Evolutionary conservation across 2,329 filamentous ascomycete species (phyloP).

Genomic region (Cadophora sp.): DNA sequence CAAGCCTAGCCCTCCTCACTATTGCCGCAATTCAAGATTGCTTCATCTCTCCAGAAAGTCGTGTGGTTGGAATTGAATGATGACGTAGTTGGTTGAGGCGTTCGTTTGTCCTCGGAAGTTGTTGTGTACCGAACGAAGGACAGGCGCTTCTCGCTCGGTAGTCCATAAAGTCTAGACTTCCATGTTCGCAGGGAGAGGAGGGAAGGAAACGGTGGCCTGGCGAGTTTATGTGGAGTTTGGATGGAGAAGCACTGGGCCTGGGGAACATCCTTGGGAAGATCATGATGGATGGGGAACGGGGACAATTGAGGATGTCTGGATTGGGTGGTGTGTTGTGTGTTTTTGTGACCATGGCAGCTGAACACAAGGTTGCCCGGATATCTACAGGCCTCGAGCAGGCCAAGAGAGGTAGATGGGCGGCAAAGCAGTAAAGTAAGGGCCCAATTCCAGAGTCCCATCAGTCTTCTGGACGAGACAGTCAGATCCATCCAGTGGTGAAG

Average conservation of each 20-base stretch:
- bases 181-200: too few relatives aligned
- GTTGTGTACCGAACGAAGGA: not conserved
- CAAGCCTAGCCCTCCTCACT: not conserved
- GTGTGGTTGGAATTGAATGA: not conserved
- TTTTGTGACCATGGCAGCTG: constrained; percentile 6
- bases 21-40: constrained; percentile 21
- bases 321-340: not conserved
- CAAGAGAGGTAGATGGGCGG: not conserved
- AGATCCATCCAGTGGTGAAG: not conserved
- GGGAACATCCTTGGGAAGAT: constrained; percentile 12
- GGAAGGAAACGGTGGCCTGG: not conserved
- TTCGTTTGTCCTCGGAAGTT: not conserved
- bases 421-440: not conserved
- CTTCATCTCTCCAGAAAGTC: constrained; percentile 22
- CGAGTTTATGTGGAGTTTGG: not conserved
- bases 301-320: not conserved
- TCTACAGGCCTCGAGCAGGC: too few relatives aligned
- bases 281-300: constrained; percentile 10
- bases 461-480: not conserved
- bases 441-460: not conserved
- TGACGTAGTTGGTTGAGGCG: constrained; percentile 24
- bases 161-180: too few relatives aligned
- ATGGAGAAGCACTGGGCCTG: not conserved
- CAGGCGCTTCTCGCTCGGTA: not conserved
- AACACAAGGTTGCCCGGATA: too few relatives aligned